A percentile compares a stretch with the other conserved stretches of the same genome.
Evolutionary conservation across 495 filamentous ascomycete genomes (phyloP).

Genomic region (Xylaria curta): DNA sequence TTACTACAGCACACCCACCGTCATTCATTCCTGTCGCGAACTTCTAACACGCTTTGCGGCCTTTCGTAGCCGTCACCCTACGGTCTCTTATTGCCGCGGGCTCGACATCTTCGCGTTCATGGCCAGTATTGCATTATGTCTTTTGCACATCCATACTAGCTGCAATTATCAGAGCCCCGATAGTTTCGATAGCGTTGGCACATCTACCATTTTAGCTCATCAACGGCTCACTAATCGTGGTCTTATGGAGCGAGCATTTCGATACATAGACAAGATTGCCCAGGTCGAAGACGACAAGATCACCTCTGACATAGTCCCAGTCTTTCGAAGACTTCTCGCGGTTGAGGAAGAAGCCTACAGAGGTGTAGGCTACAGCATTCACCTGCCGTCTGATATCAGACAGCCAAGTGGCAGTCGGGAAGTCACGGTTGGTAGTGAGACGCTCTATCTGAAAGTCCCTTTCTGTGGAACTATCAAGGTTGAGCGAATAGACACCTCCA

Average conservation of each 20-base stretch:
- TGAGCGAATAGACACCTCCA: not conserved
- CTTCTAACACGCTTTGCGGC: slow-evolving; percentile 45
- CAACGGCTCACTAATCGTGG: slow-evolving; percentile 52
- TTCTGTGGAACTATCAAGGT: slow-evolving; percentile 31
- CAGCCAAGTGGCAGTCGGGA: not conserved
- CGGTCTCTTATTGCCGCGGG: slow-evolving; percentile 42
- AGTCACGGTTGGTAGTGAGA: slow-evolving; percentile 9
- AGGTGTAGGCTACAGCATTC: slow-evolving; percentile 11
- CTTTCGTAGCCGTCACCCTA: slow-evolving; percentile 37
- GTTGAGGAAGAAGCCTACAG: slow-evolving; percentile 34
- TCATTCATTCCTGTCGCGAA: slow-evolving; percentile 47
- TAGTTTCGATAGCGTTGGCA: slow-evolving; percentile 12
- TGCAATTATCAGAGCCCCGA: slow-evolving; percentile 16
- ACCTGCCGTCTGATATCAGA: not conserved
- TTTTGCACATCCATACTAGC: slow-evolving; percentile 44
- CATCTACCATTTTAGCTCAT: slow-evolving; percentile 46
- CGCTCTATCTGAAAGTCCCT: slow-evolving; percentile 26
- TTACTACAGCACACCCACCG: slow-evolving; percentile 47
- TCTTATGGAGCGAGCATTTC: slow-evolving; percentile 49
- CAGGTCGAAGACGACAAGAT: not conserved
- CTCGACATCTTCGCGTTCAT: slow-evolving; percentile 50
- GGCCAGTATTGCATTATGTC: slow-evolving; percentile 41
- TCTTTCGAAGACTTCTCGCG: slow-evolving; percentile 28
- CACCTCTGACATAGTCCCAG: slow-evolving; percentile 7
- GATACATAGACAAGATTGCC: slow-evolving; percentile 44